phyloP scores from a whole-genome alignment of 225 moss, liverwort and hornwort species.

The Takakia lepidozioides region DNA sequence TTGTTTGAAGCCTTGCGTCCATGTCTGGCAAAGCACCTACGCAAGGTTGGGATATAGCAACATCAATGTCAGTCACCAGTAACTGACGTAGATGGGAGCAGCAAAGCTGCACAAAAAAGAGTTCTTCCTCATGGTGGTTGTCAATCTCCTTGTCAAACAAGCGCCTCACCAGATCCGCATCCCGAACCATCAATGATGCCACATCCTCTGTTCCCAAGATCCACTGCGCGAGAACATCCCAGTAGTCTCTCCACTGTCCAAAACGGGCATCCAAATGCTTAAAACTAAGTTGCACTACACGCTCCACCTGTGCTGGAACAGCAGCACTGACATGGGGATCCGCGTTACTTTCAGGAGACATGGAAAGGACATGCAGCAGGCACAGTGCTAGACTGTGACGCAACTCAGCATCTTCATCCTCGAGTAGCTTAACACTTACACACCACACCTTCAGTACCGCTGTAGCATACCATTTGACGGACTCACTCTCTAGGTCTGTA shows the following conservation, averaged over 20 bases:
- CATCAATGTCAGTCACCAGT: too few species aligned
- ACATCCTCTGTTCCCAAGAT: constrained; percentile 63
- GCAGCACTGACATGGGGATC: constrained; percentile 31
- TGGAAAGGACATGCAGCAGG: constrained; percentile 54
- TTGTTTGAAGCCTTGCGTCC: background rate
- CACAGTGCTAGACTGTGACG: constrained; percentile 68
- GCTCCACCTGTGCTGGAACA: constrained; percentile 85
- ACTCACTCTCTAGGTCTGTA: constrained; percentile 7
- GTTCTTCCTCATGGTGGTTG: constrained; percentile 98
- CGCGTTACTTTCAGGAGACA: constrained; percentile 21
- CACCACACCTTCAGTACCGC: constrained; percentile 74
- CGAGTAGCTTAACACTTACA: constrained; percentile 77
- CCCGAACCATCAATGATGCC: constrained; percentile 29
- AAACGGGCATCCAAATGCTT: constrained; percentile 65
- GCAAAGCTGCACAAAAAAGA: constrained; percentile 87
- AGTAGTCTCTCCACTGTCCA: constrained; percentile 63
- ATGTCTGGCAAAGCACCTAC: too few species aligned
- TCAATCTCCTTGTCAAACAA: constrained; percentile 98
- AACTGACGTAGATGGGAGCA: constrained; percentile 57
- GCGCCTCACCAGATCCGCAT: constrained; percentile 64
- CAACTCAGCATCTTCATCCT: constrained; percentile 86
- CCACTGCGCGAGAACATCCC: constrained; percentile 71
- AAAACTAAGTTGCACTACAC: constrained; percentile 82
- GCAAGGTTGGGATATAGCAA: background rate
- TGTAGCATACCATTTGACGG: constrained; percentile 60